Base-by-base conservation (phyloP, 2,329 filamentous ascomycete species). In the Microdochium trichocladiopsis region DNA sequence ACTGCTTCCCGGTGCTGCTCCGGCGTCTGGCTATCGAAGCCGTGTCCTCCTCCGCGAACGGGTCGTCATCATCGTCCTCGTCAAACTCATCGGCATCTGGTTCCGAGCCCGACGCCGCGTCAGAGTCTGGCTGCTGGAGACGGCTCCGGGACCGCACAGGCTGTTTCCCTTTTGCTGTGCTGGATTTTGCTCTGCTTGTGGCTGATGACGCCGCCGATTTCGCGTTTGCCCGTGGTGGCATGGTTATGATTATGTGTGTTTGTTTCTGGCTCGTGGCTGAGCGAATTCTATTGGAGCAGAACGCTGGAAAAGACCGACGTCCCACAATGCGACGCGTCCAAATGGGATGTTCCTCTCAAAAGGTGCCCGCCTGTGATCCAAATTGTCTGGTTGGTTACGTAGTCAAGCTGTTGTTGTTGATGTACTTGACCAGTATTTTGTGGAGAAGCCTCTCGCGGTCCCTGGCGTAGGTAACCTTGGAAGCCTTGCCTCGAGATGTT, bases 41-140 rank as follows among this genome's bases (percentile, higher is more conserved):
- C 8, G 8, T 14, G 28, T 57, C 57, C 25, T 64, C 61, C 41
- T 56, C 56, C 2, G 61, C 62, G 47, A 65, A 66, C n/a, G 63
- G 63, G 21, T 66, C 63, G 16, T 37, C 48, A 36, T 61, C 58
- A 48, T 54, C 59, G 18, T 56, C 51, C 3, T 45, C 41, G 11
- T 21, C 41, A 6, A 23, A 21, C 16, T 33, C 51, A 23, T 47
- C 41, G 25, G 47, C 31, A 49, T 66, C 58, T 16, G 60, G 41
- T 16, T 45, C 41, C 41, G 41, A 45, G 41, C n/a, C 41, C n/a
- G 41, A 45, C 14, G 6, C 47, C 2, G 55, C 48, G 16, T 58
- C 52, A 12, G 28, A 45, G 28, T 28, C 49, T 12, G 51, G 51
- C 51, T 66, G 59, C 64, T 65, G 12, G 64, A 63, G 51, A 62